These are phyloP conservation scores for Nothophoma quercina DNA, from an alignment of 2,329 filamentous ascomycete species.

Conservation along the genomic window DNA sequence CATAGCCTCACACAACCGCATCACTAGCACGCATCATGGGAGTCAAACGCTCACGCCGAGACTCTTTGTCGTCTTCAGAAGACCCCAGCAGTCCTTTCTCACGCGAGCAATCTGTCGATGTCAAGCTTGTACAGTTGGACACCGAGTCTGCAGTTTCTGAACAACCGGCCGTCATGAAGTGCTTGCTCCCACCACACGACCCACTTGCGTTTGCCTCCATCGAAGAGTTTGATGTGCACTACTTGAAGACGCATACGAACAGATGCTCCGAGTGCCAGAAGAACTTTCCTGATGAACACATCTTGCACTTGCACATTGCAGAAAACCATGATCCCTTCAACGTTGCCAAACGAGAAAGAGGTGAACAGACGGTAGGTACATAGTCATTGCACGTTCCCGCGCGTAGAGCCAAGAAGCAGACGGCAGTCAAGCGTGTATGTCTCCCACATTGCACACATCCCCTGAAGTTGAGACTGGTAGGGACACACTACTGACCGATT, in stretches of 20 bases:
- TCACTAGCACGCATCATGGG: slow-evolving; percentile 53
- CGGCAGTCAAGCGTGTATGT: slow-evolving; percentile 1
- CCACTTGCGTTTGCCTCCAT: slow-evolving; percentile 75
- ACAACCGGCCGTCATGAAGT: slow-evolving; percentile 69
- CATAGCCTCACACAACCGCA: slow-evolving; percentile 12
- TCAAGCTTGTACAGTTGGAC: slow-evolving; percentile 65
- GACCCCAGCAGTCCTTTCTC: slow-evolving; percentile 44
- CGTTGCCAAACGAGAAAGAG: slow-evolving; percentile 74
- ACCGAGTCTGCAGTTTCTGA: slow-evolving; percentile 33
- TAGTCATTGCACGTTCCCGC: slow-evolving; percentile 3
- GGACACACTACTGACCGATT: slow-evolving; percentile 16
- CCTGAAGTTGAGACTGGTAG: background rate
- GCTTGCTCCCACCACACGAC: slow-evolving; percentile 81
- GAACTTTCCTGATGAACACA: slow-evolving; percentile 86
- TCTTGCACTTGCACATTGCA: slow-evolving; percentile 83
- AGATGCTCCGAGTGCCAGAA: slow-evolving; percentile 83
- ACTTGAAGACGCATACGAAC: slow-evolving; percentile 80
- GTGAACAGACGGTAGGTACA: slow-evolving; percentile 80
- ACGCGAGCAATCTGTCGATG: slow-evolving; percentile 35
- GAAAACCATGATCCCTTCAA: slow-evolving; percentile 88
- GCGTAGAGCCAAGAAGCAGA: background rate
- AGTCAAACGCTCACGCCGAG: slow-evolving; percentile 65
- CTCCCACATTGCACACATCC: background rate
- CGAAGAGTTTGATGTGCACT: slow-evolving; percentile 86
- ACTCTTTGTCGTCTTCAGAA: slow-evolving; percentile 55